Conservation (phyloP, 768 basidiomycete genomes). For the Xerocomus brunneocitrinus region DNA sequence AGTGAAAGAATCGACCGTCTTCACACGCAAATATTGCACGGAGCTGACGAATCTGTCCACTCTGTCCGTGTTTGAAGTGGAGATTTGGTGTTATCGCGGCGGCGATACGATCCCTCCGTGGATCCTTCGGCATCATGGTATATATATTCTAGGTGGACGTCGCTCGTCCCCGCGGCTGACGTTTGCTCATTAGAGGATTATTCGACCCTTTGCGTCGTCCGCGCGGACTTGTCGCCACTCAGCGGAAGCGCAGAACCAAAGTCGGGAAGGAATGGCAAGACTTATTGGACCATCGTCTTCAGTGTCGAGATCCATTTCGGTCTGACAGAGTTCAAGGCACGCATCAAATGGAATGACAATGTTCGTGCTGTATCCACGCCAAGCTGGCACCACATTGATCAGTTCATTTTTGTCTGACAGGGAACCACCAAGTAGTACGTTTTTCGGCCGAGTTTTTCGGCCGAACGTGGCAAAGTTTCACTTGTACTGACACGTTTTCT, state of each 20-base stretch:
- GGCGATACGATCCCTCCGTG: slow-evolving; percentile 66
- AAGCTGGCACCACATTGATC: not conserved
- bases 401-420: slow-evolving; percentile 31
- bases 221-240: slow-evolving; percentile 70
- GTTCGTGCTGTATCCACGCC: slow-evolving; percentile 39
- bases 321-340: slow-evolving; percentile 74
- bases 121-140: slow-evolving; percentile 57
- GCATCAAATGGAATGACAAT: slow-evolving; percentile 80
- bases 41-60: slow-evolving; percentile 73
- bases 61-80: slow-evolving; percentile 77
- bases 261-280: slow-evolving; percentile 57
- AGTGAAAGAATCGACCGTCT: slow-evolving; percentile 79
- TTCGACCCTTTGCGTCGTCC: slow-evolving; percentile 73
- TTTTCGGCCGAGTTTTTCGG: slow-evolving; percentile 16
- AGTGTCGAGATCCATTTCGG: slow-evolving; percentile 83
- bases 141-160: not conserved
- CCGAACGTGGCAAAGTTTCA: not conserved
- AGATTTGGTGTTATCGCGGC: slow-evolving; percentile 83
- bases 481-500: not conserved
- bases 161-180: slow-evolving; percentile 2
- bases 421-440: slow-evolving; percentile 70
- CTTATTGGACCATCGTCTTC: slow-evolving; percentile 82
- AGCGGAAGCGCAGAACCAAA: slow-evolving; percentile 69
- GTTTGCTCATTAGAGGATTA: slow-evolving; percentile 48
- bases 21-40: slow-evolving; percentile 77